Evolutionary conservation across 202 grass and related monocot genomes (phyloP), one percentile per base, ranked within the genome.

Genomic region (Bolboschoenoplectus hybrid): DNA sequence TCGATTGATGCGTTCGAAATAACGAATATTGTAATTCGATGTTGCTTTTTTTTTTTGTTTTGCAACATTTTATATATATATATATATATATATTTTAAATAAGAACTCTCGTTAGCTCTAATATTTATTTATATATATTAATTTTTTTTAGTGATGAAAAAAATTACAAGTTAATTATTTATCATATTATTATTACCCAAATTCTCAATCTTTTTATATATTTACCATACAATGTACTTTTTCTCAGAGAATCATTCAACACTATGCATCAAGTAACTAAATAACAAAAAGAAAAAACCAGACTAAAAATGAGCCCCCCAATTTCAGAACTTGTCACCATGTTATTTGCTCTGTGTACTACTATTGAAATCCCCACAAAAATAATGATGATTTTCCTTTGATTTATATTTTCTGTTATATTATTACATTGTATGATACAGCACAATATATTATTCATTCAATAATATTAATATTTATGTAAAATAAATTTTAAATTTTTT

Each of bases 271-370:
- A 6, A 1, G 7, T 17, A 79, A 58, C 51, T 79, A 79, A 34
- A 57, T 79, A 57, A 77, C 49, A 77, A 77, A 6, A 77, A 36
- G 50, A 79, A 56, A 2, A 39, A 79, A 79, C 53, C 52, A 79
- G 51, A 60, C 35, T 41, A 79, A 78, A 78, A 0, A 41, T 57
- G 75, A 79, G 75, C 75, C 75, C 52, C 46, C 34, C 35, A 79
- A 43, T 60, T 79, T 79, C 75, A 79, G 75, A 78, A 17, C 51
- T 40, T 58, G 34, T 78, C 74, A n/a, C 11, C 20, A 20, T 81
- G 5, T 44, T 61, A 63, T 83, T 83, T 83, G 64, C 63, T 67
- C 39, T 32, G 50, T 47, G 2, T 7, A 39, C 1, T 55, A 39
- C 14, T 39, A 69, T 67, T 69, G 2, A 40, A 64, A 47, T 60